Base-by-base conservation (phyloP, 352 stramenopile genomes). In the Globisporangium canariense region DNA sequence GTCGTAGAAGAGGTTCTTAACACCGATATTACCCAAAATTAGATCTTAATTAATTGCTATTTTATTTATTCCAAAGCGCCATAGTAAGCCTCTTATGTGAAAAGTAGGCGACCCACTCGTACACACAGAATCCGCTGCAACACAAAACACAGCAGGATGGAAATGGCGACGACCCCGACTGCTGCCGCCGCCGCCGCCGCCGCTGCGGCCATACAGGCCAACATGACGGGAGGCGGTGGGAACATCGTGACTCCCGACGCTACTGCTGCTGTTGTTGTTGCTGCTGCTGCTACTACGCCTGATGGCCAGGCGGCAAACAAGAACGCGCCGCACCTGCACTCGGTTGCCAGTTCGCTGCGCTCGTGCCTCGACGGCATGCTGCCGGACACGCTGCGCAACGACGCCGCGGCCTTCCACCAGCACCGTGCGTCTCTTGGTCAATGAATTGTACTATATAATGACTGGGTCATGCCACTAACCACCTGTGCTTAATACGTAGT, bases 321-420 rank as follows among this genome's bases (percentile, higher is more conserved):
- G 70, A 93, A 79, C 70, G 83, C 83, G 22, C 87, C 87, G 57
- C 84, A 90, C 20, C 64, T 95, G 45, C 84, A 93, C 75, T 91
- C 84, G 13, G 84, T 95, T 10, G 83, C 85, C 57, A 93, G 73
- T 63, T 93, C 84, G 25, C 69, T 95, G 66, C 84, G 86, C 59
- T 90, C 85, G 40, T 93, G 84, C 58, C 71, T 95, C 40, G 87
- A 95, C 56, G 85, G 86, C 22, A 95, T 95, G 87, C 69, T 95
- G 34, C 87, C 87, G 1, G 87, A 95, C 69, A 80, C 82, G 36
- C 70, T 95, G 56, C 87, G 87, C 66, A 95, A 95, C 72, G 85
- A 93, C 66, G 71, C 83, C 41, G 59, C 58, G 2, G 80, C 74
- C 11, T 95, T 95, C 74, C 75, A 90, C 63, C 75, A 84, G 53